A percentile compares a stretch with the other conserved stretches of the same genome.
Evolutionary conservation across 2,329 filamentous ascomycete species (phyloP).

Genomic region (Microthyrium microscopicum): DNA sequence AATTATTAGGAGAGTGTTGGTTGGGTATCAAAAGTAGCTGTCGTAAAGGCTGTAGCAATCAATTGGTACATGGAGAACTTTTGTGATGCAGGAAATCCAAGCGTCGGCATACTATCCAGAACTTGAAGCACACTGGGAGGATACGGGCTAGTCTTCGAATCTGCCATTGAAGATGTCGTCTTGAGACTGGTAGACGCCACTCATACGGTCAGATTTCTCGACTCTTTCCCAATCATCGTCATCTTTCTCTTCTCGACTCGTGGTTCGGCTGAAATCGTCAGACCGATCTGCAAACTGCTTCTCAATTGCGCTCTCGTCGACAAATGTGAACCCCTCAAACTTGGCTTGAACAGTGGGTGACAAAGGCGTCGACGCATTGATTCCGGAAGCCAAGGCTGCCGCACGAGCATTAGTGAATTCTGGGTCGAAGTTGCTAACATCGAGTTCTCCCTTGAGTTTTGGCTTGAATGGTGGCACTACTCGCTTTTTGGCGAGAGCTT

Average conservation of each 20-base stretch:
- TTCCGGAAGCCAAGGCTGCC: slow-evolving; percentile 64
- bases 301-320: slow-evolving; percentile 92
- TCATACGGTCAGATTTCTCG: slow-evolving; percentile 32
- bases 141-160: slow-evolving; percentile 19
- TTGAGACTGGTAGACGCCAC: slow-evolving; percentile 29
- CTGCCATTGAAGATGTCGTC: slow-evolving; percentile 30
- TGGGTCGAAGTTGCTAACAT: slow-evolving; percentile 96
- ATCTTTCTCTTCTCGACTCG: slow-evolving; percentile 23
- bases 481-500: slow-evolving; percentile 70
- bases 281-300: slow-evolving; percentile 49
- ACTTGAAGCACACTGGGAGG: no score
- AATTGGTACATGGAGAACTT: no score
- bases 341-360: slow-evolving; percentile 95
- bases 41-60: no score
- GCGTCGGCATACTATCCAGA: no score
- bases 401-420: slow-evolving; percentile 95
- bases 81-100: no score
- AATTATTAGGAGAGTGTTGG: no score
- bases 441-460: slow-evolving; percentile 85
- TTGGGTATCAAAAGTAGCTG: no score
- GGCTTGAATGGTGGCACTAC: slow-evolving; percentile 96
- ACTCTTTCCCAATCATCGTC: slow-evolving; percentile 24
- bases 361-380: slow-evolving; percentile 75
- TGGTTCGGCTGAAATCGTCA: no score
- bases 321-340: slow-evolving; percentile 96